These are phyloP conservation scores for Podaxis mareebaensis DNA, from an alignment of 768 basidiomycete genomes.

Conservation along the genomic window DNA sequence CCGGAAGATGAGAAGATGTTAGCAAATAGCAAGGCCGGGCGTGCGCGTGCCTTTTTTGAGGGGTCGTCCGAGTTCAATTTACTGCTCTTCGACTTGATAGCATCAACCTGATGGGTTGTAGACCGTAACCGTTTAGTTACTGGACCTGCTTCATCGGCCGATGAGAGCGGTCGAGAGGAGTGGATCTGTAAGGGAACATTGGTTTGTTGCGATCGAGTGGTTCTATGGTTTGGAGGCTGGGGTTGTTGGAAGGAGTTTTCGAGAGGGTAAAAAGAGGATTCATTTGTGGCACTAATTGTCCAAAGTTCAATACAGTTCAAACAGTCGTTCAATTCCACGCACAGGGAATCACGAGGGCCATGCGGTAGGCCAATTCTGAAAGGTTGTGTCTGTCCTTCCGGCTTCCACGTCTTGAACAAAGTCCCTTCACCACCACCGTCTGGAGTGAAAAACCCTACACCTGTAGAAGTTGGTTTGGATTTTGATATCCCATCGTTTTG, in stretches of 20 bases:
- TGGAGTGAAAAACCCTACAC: constrained; percentile 76
- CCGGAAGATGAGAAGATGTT: constrained; percentile 85
- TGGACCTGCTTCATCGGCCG: constrained; percentile 80
- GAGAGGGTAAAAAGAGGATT: constrained; percentile 43
- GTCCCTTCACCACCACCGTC: constrained; percentile 57
- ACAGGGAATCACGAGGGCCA: constrained; percentile 67
- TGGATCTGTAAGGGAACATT: constrained; percentile 46
- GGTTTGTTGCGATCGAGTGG: constrained; percentile 42
- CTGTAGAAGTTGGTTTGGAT: constrained; percentile 55
- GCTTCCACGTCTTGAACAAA: constrained; percentile 60
- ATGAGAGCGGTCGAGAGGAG: constrained; percentile 71
- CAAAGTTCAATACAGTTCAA: constrained; percentile 19
- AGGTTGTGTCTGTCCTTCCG: constrained; percentile 49
- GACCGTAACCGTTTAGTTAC: constrained; percentile 75
- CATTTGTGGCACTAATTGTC: constrained; percentile 50
- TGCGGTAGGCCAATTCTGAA: constrained; percentile 57
- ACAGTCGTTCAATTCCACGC: constrained; percentile 24
- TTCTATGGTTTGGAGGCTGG: constrained; percentile 35
- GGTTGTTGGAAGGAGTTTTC: constrained; percentile 56
- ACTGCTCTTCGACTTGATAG: constrained; percentile 54
- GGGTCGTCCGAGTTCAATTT: constrained; percentile 69
- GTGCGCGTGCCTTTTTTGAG: constrained; percentile 89
- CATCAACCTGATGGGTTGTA: constrained; percentile 53
- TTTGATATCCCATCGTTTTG: constrained; percentile 52
- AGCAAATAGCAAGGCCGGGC: constrained; percentile 85